Evolutionary conservation across 2,329 filamentous ascomycete species (phyloP).

Genomic region (Dactylellina parvicollis): DNA sequence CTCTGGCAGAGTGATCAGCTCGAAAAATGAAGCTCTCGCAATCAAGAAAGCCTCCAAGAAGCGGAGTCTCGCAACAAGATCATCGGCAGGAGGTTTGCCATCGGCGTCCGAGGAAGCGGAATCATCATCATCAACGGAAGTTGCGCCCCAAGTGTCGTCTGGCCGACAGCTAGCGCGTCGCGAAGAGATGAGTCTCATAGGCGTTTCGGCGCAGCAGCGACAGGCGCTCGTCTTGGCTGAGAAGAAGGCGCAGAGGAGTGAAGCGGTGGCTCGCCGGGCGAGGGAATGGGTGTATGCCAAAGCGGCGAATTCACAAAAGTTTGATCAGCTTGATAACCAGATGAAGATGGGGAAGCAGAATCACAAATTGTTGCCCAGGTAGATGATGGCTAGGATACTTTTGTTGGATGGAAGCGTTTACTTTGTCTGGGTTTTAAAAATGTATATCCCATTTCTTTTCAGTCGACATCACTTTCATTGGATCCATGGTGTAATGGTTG

Average conservation of each 20-base stretch:
- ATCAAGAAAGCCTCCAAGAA: slow-evolving; percentile 28
- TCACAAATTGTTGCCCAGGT: slow-evolving; percentile 41
- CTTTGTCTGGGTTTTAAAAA: too few relatives aligned
- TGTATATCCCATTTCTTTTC: too few relatives aligned
- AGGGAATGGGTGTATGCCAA: slow-evolving; percentile 40
- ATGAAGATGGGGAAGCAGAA: slow-evolving; percentile 26
- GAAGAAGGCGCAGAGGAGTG: slow-evolving; percentile 46
- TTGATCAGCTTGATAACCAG: slow-evolving; percentile 26
- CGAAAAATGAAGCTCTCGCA: slow-evolving; percentile 8
- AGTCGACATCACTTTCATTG: too few relatives aligned
- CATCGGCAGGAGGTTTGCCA: neutral
- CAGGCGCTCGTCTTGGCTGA: slow-evolving; percentile 34
- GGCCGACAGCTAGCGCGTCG: slow-evolving; percentile 26
- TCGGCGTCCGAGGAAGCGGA: slow-evolving; percentile 4
- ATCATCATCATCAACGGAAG: neutral
- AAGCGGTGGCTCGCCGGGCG: slow-evolving; percentile 29
- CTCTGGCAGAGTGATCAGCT: slow-evolving; percentile 24
- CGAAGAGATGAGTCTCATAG: slow-evolving; percentile 36
- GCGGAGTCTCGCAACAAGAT: neutral
- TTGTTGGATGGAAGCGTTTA: too few relatives aligned
- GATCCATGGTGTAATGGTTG: too few relatives aligned
- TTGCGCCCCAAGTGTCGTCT: neutral
- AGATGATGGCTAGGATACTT: too few relatives aligned
- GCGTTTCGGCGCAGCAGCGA: slow-evolving; percentile 24
- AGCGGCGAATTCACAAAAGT: slow-evolving; percentile 30